Conservation (phyloP, 768 basidiomycete genomes). For the Suillus bovinus region DNA sequence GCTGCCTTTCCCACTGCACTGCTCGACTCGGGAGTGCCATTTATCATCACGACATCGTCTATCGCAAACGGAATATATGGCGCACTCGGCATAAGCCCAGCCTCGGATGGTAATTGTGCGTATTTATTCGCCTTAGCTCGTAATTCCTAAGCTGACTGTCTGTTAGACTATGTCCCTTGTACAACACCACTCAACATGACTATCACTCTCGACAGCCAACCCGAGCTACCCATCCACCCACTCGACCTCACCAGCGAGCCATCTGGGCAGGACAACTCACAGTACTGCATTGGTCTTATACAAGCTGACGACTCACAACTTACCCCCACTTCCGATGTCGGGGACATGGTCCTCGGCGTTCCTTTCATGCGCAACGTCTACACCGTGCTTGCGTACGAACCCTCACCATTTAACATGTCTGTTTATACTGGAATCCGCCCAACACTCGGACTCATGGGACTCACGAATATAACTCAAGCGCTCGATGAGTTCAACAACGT, state of each 20-base stretch:
- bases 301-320: conserved; percentile 54
- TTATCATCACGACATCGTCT: conserved; percentile 57
- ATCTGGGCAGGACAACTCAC: conserved; percentile 39
- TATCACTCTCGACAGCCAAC: conserved; percentile 59
- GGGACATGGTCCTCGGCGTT: conserved; percentile 78
- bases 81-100: conserved; percentile 62
- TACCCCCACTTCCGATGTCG: conserved; percentile 37
- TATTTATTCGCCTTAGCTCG: conserved; percentile 11
- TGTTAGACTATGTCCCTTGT: conserved; percentile 74
- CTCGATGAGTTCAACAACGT: conserved; percentile 69
- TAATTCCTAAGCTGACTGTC: conserved; percentile 11
- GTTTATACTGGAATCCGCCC: conserved; percentile 33
- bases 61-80: conserved; percentile 81
- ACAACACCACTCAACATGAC: conserved; percentile 69
- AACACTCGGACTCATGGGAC: conserved; percentile 56
- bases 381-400: conserved; percentile 70
- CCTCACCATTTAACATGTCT: conserved; percentile 43
- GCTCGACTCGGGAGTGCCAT: conserved; percentile 71
- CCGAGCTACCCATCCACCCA: conserved; percentile 65
- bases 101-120: conserved; percentile 64
- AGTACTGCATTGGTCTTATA: conserved; percentile 64
- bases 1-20: conserved; percentile 57
- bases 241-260: conserved; percentile 67
- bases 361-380: conserved; percentile 79
- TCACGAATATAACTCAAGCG: conserved; percentile 64